Evolutionary conservation across 495 filamentous ascomycete genomes (phyloP).

Genomic region (Podospora didyma): DNA sequence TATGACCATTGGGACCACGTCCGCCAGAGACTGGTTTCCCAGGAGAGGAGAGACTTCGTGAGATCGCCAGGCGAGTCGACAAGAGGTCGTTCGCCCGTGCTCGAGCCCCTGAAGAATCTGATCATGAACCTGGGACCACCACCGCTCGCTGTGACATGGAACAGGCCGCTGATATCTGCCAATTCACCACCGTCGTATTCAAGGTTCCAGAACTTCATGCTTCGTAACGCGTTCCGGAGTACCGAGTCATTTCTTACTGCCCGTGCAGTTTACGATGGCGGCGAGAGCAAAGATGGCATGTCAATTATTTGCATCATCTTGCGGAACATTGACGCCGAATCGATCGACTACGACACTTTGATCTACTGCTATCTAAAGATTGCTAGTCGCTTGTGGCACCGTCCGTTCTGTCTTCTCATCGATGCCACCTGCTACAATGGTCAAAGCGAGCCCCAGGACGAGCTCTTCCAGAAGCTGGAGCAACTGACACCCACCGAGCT

Average conservation of each 20-base stretch:
- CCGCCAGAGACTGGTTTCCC: conserved; percentile 54
- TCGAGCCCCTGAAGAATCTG: conserved; percentile 51
- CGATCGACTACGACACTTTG: conserved; percentile 56
- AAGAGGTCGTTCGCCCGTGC: conserved; percentile 41
- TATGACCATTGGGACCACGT: conserved; percentile 68
- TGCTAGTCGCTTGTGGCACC: conserved; percentile 63
- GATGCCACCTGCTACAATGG: conserved; percentile 63
- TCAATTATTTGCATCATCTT: conserved; percentile 64
- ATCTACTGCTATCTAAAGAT: conserved; percentile 65
- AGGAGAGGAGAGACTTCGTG: conserved; percentile 50
- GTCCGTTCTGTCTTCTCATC: conserved; percentile 59
- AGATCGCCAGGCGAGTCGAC: conserved; percentile 46
- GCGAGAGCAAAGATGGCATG: conserved; percentile 63
- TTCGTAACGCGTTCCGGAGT: conserved; percentile 58
- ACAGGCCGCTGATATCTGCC: conserved; percentile 53
- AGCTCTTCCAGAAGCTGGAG: conserved; percentile 54
- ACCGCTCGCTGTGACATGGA: conserved; percentile 60
- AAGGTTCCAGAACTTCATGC: conserved; percentile 66
- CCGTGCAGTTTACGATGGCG: conserved; percentile 62
- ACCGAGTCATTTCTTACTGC: conserved; percentile 56
- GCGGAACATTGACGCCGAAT: conserved; percentile 56
- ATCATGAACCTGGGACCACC: conserved; percentile 61
- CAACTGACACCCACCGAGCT: conserved; percentile 56
- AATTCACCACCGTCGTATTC: conserved; percentile 59
- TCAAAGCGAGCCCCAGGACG: conserved; percentile 57